Percentiles rank a stretch among this genome's conserved stretches.
Evolutionary conservation across 345 rosid species (phyloP).

Genomic region (Mercurialis annua): DNA sequence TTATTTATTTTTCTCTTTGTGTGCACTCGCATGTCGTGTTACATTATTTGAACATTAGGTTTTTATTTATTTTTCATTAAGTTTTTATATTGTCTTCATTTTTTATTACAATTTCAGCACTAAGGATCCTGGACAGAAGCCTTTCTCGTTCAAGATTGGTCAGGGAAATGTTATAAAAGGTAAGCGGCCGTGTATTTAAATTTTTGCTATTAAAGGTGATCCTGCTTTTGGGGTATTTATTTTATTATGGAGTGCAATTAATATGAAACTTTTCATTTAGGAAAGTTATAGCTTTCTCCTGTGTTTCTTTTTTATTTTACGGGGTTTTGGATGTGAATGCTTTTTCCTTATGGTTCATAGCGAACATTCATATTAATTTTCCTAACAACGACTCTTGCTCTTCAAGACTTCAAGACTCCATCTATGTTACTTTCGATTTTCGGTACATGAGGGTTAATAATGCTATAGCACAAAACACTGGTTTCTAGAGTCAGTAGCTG

Average conservation of each 20-base stretch:
- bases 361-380: too few species aligned
- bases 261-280: background rate
- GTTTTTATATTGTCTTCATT: conserved; percentile 9
- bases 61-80: background rate
- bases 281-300: background rate
- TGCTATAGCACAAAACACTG: too few species aligned
- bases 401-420: too few species aligned
- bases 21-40: background rate
- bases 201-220: background rate
- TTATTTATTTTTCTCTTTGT: background rate
- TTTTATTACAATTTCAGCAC: conserved; percentile 48
- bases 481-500: too few species aligned
- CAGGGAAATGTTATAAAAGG: conserved; percentile 82
- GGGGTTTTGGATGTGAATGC: too few species aligned
- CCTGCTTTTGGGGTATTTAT: background rate
- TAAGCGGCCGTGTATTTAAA: conserved; percentile 9
- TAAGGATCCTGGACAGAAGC: conserved; percentile 75
- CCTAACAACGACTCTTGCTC: too few species aligned
- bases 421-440: too few species aligned
- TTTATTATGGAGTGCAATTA: background rate
- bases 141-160: conserved; percentile 82
- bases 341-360: too few species aligned
- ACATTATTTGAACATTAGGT: background rate
- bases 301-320: background rate
- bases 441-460: too few species aligned